phyloP scores from a whole-genome alignment of 441 rosid species.

The Aleurites moluccanus region DNA sequence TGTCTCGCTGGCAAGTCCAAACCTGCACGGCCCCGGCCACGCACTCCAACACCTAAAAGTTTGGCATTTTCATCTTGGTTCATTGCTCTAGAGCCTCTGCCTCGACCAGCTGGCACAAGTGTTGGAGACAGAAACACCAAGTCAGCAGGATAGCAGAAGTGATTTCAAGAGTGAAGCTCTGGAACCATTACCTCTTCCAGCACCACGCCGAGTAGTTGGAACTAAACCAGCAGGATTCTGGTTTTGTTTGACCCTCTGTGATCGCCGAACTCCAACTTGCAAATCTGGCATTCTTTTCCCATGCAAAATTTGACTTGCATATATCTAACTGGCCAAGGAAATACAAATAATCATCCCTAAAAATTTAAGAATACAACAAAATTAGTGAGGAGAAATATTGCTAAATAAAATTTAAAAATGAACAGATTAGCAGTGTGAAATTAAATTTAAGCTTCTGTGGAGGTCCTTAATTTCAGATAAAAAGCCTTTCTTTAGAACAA shows the following conservation, averaged over 20 bases:
- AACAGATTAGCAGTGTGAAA: not conserved
- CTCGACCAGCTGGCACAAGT: slow-evolving; percentile 37
- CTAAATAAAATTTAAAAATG: not conserved
- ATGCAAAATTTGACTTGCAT: slow-evolving; percentile 31
- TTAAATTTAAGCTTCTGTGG: not conserved
- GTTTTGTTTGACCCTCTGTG: slow-evolving; percentile 44
- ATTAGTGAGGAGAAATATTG: not conserved
- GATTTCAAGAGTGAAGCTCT: slow-evolving; percentile 17
- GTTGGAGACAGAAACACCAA: slow-evolving; percentile 19
- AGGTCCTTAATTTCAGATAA: not conserved
- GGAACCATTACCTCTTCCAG: slow-evolving; percentile 37
- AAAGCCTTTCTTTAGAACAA: not conserved
- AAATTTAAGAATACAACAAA: slow-evolving; percentile 1
- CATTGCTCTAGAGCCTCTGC: slow-evolving; percentile 44
- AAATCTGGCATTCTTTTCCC: slow-evolving; percentile 50
- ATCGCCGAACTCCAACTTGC: slow-evolving; percentile 43
- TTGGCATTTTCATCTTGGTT: slow-evolving; percentile 40
- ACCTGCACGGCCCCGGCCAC: slow-evolving; percentile 33
- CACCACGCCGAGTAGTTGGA: slow-evolving; percentile 35
- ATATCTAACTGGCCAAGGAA: slow-evolving; percentile 17
- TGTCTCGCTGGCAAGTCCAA: slow-evolving; percentile 36
- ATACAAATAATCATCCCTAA: slow-evolving; percentile 14
- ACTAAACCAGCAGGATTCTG: slow-evolving; percentile 38
- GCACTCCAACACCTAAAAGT: slow-evolving; percentile 31
- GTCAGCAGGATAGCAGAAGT: slow-evolving; percentile 18